Evolutionary conservation across 139 green algal genomes (phyloP).

Genomic region (Chlorella sp.): DNA sequence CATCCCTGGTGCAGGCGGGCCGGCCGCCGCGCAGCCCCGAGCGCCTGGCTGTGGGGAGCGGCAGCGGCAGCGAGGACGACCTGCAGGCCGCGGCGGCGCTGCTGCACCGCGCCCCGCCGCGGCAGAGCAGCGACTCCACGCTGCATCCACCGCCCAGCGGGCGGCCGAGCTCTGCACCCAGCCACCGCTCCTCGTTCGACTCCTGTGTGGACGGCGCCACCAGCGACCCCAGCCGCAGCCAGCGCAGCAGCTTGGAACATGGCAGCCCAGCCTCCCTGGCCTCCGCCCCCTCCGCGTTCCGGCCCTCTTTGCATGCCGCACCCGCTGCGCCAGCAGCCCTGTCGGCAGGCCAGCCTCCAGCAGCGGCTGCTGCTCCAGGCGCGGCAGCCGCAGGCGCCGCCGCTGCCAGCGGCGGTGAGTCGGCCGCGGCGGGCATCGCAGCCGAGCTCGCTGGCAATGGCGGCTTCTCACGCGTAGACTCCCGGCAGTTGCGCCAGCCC

Average conservation of each 20-base stretch:
- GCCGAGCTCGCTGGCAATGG: neutral
- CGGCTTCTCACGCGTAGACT: too few species aligned
- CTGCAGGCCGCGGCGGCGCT: too few species aligned
- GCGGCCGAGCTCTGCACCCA: slow-evolving; percentile 11
- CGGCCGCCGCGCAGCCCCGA: too few species aligned
- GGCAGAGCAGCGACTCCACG: slow-evolving; percentile 14
- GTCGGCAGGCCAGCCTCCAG: neutral
- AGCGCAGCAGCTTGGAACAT: slow-evolving; percentile 3
- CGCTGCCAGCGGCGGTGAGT: neutral
- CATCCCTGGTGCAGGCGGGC: too few species aligned
- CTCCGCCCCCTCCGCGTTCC: neutral
- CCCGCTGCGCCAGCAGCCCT: neutral
- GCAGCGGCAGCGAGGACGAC: too few species aligned
- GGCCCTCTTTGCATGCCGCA: neutral
- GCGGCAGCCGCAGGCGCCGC: neutral
- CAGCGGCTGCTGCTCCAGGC: neutral
- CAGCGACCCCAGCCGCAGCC: slow-evolving; percentile 3
- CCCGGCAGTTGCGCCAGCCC: too few species aligned
- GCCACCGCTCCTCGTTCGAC: slow-evolving; percentile 14
- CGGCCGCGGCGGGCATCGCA: neutral
- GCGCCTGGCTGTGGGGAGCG: too few species aligned
- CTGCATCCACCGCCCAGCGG: slow-evolving; percentile 5
- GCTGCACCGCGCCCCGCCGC: neutral
- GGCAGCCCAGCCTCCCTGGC: neutral
- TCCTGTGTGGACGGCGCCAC: neutral